Base-by-base conservation (phyloP, 148 eudicot genomes). In the Spergularia marina region DNA sequence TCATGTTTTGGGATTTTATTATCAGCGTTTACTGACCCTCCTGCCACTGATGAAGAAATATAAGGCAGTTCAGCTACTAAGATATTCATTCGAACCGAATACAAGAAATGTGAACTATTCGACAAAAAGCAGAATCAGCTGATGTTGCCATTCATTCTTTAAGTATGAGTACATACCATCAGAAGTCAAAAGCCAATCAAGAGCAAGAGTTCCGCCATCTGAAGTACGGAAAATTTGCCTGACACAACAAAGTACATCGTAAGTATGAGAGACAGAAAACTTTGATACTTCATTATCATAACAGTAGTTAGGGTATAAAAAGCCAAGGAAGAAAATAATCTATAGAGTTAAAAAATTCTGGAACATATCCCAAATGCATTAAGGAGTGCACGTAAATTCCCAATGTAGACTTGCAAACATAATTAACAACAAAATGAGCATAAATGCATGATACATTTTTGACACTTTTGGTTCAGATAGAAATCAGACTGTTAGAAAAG, bases 201-300 rank as follows among this genome's bases (percentile, higher is more conserved):
- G 80, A 74, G 97, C 97, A 81, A 94, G 77, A 13, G 88, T 89
- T 74, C 97, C 98, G 76, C 98, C 96, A 81, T 94, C 97, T 77
- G 94, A 75, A 53, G 91, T 83, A 82, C 77, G 82, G 85, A 91
- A 94, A 74, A 94, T 68, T 83, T 89, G 84, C 79, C 98, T 91
- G 93, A 71, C 71, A 80, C 44, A 11, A 66, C 68, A 39, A 81
- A 21, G 64, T 56, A 61, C 40, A 51, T 51, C 12, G 18, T 7
- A 47, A 70, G 39, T 13, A 17, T 76, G 49, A 75, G 57, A 41
- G 66, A 65, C 51, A 39, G 65, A 59, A 59, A 67, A 74, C 58
- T 41, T 2, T 30, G n/a, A 25, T 39, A 47, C 55, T 62, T 17
- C 54, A 11, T 68, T 13, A 34, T 52, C 18, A 16, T 10, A 12